Evolutionary conservation across 805 yeast species (phyloP).

Genomic region (Torulaspora microellipsoides): DNA sequence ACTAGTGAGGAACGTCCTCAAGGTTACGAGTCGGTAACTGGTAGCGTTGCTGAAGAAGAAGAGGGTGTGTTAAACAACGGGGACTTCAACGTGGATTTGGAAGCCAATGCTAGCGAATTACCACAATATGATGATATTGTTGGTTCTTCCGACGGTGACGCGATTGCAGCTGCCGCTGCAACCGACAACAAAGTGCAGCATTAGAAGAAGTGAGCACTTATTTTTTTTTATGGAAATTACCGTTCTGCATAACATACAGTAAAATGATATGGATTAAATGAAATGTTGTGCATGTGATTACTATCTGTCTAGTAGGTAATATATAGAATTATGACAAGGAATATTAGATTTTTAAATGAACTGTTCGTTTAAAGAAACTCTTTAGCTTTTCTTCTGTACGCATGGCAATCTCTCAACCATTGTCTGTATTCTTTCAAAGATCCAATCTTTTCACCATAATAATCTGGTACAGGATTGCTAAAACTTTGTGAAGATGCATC

Average conservation of each 20-base stretch:
- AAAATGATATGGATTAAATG: no score
- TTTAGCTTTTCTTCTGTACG: conserved; percentile 76
- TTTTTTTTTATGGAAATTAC: background rate
- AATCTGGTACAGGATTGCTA: conserved; percentile 96
- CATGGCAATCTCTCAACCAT: conserved; percentile 94
- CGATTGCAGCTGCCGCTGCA: conserved; percentile 5
- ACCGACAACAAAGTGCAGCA: conserved; percentile 24
- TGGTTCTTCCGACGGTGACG: background rate
- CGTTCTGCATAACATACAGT: no score
- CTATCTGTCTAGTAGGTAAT: no score
- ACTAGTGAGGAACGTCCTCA: conserved; percentile 22
- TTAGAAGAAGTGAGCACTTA: background rate
- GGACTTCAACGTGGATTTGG: conserved; percentile 18
- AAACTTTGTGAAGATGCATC: conserved; percentile 89
- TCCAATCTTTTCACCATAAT: conserved; percentile 93
- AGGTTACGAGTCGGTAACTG: conserved; percentile 7
- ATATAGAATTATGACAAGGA: conserved; percentile 3
- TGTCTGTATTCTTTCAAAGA: conserved; percentile 82
- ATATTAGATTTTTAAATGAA: background rate
- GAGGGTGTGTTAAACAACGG: conserved; percentile 15
- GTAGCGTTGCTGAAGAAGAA: conserved; percentile 7
- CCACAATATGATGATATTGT: conserved; percentile 23
- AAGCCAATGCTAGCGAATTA: conserved; percentile 9
- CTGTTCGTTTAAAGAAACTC: conserved; percentile 51
- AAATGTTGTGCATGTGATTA: no score